These are phyloP conservation scores for Pichia rugopelliculosa DNA, from an alignment of 805 yeast species.

Conservation along the genomic window DNA sequence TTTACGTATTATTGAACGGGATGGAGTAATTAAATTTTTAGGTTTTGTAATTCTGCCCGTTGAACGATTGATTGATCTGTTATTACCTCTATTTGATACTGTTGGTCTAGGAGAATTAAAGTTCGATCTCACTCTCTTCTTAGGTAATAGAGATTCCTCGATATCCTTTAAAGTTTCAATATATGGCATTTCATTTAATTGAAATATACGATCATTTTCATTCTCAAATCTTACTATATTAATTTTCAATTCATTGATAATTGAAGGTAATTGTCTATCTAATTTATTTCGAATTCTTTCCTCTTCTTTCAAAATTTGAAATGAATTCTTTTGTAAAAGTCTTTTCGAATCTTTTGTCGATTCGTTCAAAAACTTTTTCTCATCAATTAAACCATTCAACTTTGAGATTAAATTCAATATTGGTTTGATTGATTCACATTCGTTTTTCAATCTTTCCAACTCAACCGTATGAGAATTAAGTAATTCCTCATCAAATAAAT, in stretches of 20 bases:
- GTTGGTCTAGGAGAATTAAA: background rate
- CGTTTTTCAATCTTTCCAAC: constrained; percentile 41
- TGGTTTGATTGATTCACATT: constrained; percentile 44
- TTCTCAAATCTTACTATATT: constrained; percentile 44
- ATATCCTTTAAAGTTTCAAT: constrained; percentile 22
- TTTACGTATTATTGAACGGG: constrained; percentile 18
- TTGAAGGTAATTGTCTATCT: constrained; percentile 58
- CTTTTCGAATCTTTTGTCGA: constrained; percentile 78
- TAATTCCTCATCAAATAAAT: constrained; percentile 46
- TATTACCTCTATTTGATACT: background rate
- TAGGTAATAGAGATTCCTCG: constrained; percentile 15
- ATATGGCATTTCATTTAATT: constrained; percentile 44
- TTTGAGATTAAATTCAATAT: constrained; percentile 49
- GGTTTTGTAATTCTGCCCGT: background rate
- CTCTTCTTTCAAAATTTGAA: constrained; percentile 71
- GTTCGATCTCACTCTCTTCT: constrained; percentile 10
- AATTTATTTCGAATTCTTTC: constrained; percentile 67
- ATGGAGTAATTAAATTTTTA: constrained; percentile 7
- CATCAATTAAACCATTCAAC: constrained; percentile 48
- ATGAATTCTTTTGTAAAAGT: constrained; percentile 64
- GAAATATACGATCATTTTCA: constrained; percentile 30
- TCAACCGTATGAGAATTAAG: constrained; percentile 61
- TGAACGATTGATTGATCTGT: background rate
- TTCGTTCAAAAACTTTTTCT: constrained; percentile 55
- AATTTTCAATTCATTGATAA: constrained; percentile 43